A percentile compares a stretch with the other conserved stretches of the same genome.
These are phyloP conservation scores for Apiospora marii DNA, from an alignment of 2,329 filamentous ascomycete genomes.

Conservation along the genomic window DNA sequence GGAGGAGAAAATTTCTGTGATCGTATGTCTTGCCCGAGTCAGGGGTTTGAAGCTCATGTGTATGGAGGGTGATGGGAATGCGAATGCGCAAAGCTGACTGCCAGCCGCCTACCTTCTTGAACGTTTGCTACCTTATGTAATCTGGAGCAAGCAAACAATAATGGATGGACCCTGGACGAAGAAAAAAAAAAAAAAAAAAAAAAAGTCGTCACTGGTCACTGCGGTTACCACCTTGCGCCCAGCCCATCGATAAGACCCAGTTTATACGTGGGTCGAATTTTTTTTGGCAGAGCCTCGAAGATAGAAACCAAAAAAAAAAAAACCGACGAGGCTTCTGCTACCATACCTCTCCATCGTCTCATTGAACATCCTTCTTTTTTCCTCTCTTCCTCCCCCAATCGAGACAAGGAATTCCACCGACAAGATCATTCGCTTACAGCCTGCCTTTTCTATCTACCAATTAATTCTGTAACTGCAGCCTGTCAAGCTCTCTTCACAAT, in stretches of 20 bases:
- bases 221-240: too few species aligned
- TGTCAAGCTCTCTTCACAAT: slow-evolving; percentile 14
- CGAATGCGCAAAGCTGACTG: background rate
- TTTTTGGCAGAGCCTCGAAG: background rate
- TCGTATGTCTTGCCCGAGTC: background rate
- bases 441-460: background rate
- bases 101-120: too few species aligned
- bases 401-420: background rate
- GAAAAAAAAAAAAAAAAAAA: background rate
- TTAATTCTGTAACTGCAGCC: background rate
- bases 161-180: background rate
- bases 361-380: slow-evolving; percentile 26
- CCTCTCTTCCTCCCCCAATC: slow-evolving; percentile 19
- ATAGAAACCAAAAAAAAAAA: slow-evolving; percentile 6
- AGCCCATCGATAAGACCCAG: background rate
- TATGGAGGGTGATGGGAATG: too few species aligned
- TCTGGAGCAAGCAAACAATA: background rate
- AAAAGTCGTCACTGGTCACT: background rate
- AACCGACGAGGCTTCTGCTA: slow-evolving; percentile 11
- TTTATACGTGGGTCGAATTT: background rate
- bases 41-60: background rate
- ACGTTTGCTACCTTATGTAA: background rate
- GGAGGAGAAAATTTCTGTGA: background rate
- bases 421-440: slow-evolving; percentile 1
- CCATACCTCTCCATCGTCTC: slow-evolving; percentile 19